Conservation (phyloP, 495 filamentous ascomycete species). For the Pseudomonodictys pantanalensis region DNA sequence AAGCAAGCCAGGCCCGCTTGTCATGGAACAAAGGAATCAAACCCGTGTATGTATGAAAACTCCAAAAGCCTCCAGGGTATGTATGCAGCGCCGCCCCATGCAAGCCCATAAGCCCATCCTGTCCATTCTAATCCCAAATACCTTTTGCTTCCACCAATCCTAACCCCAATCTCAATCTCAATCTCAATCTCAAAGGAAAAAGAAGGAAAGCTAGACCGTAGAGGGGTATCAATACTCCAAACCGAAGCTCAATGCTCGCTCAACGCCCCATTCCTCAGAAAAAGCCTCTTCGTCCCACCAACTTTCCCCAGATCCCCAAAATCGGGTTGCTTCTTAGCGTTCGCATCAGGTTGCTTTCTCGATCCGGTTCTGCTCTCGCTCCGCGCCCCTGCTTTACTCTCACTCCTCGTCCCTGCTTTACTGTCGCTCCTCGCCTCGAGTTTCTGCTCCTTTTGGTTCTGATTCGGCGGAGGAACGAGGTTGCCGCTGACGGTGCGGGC, state of each 20-base stretch:
- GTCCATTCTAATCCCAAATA: too few relatives aligned
- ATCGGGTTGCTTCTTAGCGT: neutral
- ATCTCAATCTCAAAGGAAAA: too few relatives aligned
- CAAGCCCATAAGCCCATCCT: too few relatives aligned
- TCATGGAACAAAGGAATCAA: too few relatives aligned
- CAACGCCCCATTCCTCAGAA: slow-evolving; percentile 24
- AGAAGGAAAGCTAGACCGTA: neutral
- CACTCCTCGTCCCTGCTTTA: slow-evolving; percentile 12
- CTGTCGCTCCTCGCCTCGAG: neutral
- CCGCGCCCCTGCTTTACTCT: slow-evolving; percentile 6
- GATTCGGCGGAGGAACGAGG: neutral
- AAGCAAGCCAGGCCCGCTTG: too few relatives aligned
- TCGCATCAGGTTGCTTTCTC: neutral
- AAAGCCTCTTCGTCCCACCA: slow-evolving; percentile 39
- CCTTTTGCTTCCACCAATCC: too few relatives aligned
- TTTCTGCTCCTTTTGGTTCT: slow-evolving; percentile 3
- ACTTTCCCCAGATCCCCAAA: slow-evolving; percentile 39
- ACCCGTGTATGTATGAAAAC: too few relatives aligned
- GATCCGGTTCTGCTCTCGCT: neutral
- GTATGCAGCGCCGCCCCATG: too few relatives aligned
- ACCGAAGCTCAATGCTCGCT: neutral
- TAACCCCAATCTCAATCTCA: too few relatives aligned
- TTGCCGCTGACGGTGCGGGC: slow-evolving; percentile 33
- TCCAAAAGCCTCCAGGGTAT: too few relatives aligned
- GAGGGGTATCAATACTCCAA: neutral